phyloP scores from a whole-genome alignment of 2,329 filamentous ascomycete genomes.

The Chrysoporthe austroafricana region DNA sequence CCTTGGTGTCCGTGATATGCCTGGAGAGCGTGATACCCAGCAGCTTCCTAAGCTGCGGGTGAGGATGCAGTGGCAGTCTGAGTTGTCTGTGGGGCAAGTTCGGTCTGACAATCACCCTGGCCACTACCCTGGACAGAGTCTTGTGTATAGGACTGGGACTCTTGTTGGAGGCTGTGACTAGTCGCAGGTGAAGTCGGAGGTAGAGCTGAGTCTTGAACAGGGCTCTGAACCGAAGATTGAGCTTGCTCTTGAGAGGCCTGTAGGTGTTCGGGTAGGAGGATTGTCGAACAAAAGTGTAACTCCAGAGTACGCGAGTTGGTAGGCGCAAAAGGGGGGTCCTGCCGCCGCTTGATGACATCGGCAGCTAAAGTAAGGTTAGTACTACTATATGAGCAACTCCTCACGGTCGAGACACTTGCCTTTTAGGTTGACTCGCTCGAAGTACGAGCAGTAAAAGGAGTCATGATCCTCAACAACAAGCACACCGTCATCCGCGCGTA shows the following conservation, averaged over 20 bases:
- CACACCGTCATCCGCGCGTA: slow-evolving; percentile 51
- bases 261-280: slow-evolving; percentile 40
- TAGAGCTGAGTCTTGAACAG: background rate
- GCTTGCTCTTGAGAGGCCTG: slow-evolving; percentile 6
- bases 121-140: background rate
- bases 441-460: slow-evolving; percentile 53
- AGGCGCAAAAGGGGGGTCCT: slow-evolving; percentile 55
- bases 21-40: background rate
- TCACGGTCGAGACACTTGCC: slow-evolving; percentile 48
- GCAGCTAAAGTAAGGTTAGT: slow-evolving; percentile 37
- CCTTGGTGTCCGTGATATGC: background rate
- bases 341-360: slow-evolving; percentile 51
- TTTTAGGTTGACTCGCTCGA: slow-evolving; percentile 58
- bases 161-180: background rate
- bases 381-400: background rate
- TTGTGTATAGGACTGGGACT: background rate
- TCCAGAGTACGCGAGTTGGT: slow-evolving; percentile 52
- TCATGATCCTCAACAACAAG: slow-evolving; percentile 53
- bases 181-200: background rate
- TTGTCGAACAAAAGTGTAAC: slow-evolving; percentile 49
- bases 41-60: background rate
- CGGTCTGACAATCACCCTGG: background rate
- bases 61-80: background rate
- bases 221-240: background rate
- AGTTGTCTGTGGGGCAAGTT: background rate